These are phyloP conservation scores for Hibiscus trionum DNA, from an alignment of 345 rosid genomes.

Conservation along the genomic window DNA sequence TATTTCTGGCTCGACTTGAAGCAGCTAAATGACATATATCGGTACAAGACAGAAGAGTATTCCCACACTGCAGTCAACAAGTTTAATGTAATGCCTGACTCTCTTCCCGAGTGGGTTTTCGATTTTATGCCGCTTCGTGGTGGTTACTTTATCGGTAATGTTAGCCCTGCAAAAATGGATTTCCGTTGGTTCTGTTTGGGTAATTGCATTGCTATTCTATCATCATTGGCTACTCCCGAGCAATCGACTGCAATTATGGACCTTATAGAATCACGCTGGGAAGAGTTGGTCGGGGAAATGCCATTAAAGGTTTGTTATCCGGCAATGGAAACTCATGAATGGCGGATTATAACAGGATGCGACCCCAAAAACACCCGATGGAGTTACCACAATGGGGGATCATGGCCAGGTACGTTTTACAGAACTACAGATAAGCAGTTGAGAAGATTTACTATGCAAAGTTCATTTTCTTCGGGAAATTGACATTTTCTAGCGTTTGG, in stretches of 20 bases:
- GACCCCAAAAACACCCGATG: conserved; percentile 95
- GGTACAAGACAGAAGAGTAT: conserved; percentile 93
- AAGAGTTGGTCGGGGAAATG: conserved; percentile 94
- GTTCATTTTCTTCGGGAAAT: too few relatives aligned
- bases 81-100: conserved; percentile 92
- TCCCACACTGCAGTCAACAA: conserved; percentile 95
- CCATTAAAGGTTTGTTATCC: conserved; percentile 87
- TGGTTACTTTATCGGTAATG: conserved; percentile 89
- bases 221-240: conserved; percentile 91
- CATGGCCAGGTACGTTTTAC: not conserved
- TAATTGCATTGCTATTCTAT: conserved; percentile 85
- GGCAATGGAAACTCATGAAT: conserved; percentile 89
- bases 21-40: conserved; percentile 88
- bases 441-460: too few relatives aligned
- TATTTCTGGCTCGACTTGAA: conserved; percentile 93
- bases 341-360: conserved; percentile 84
- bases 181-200: conserved; percentile 97
- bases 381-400: conserved; percentile 96
- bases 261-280: conserved; percentile 94
- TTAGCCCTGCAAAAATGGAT: conserved; percentile 94
- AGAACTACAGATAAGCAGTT: too few relatives aligned
- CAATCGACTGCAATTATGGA: conserved; percentile 93
- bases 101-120: conserved; percentile 93
- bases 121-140: conserved; percentile 85
- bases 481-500: too few relatives aligned